Evolutionary conservation across 257 asterid genomes (phyloP).

Genomic region (Fraxinus americana): DNA sequence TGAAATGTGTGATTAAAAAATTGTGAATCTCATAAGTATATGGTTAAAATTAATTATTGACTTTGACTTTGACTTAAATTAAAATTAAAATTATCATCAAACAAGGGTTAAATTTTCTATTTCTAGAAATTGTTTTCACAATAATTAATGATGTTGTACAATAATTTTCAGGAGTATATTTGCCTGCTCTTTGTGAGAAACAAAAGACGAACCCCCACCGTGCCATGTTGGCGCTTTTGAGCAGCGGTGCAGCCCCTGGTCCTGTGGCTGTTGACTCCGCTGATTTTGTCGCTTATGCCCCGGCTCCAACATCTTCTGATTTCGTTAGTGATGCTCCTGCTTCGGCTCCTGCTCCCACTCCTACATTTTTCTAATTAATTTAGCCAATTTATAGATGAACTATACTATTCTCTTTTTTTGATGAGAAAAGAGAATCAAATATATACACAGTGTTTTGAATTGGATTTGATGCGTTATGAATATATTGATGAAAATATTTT

Average conservation of each 20-base stretch:
- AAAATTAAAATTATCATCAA: too few relatives aligned
- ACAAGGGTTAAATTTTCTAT: not conserved
- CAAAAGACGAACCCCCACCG: slow-evolving; percentile 55
- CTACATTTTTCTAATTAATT: slow-evolving; percentile 18
- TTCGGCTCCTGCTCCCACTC: slow-evolving; percentile 2
- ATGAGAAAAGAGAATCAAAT: not conserved
- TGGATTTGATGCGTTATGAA: not conserved
- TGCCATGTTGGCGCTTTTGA: slow-evolving; percentile 56
- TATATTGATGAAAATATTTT: not conserved
- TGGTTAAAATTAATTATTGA: too few relatives aligned
- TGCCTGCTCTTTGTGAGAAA: slow-evolving; percentile 58
- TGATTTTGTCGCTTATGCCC: not conserved
- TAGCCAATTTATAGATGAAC: not conserved
- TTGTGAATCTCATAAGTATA: too few relatives aligned
- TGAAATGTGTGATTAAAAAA: too few relatives aligned
- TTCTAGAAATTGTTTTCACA: not conserved
- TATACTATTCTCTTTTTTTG: not conserved
- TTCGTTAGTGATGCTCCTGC: not conserved
- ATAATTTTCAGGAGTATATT: slow-evolving; percentile 50
- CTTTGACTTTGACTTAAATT: too few relatives aligned
- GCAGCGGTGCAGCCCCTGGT: slow-evolving; percentile 40
- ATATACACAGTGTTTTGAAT: not conserved
- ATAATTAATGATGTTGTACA: not conserved
- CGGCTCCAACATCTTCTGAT: not conserved
- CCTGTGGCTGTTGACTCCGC: slow-evolving; percentile 8